Evolutionary conservation across 148 eudicot species (phyloP), one percentile per base, ranked within the genome.

Genomic region (Suaeda aralocaspica): DNA sequence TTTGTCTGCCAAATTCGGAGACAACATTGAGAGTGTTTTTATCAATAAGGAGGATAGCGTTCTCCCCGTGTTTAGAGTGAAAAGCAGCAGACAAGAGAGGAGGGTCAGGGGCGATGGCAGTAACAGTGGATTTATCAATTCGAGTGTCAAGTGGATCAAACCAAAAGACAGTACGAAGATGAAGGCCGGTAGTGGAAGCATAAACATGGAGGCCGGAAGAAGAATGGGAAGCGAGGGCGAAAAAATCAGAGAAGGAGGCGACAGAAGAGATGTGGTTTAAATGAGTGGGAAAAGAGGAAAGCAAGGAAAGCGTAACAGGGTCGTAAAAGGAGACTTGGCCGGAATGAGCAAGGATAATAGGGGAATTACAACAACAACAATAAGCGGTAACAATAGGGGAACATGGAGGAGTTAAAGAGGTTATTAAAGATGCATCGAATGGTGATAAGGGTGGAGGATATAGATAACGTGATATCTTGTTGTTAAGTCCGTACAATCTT

Each of bases 121-220:
- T 67, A 52, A 88, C 94, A 24, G 76, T 81, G 7, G 98, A 89
- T 41, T 84, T 81, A 61, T 79, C 80, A 1, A 85, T 72, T 25
- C 96, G 59, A 4, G 87, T 88, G 67, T 92, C 96, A 2, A 89
- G 21, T 1, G 84, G 74, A 75, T 90, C 96, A 1, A 66, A 71
- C 98, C 98, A 92, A 30, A 78, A 81, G 8, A 73, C 68, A 2
- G 84, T 78, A 6, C 84, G 84, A 19, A 78, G 71, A 2, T 84
- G 82, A 4, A 78, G 12, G 0, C 82, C 69, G 10, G 51, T 60
- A 0, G 75, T 57, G 24, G 55, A 56, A 0, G 76, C 52, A 22
- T 84, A 90, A 46, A 92, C 79, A 58, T 92, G 98, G 18, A 92
- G 67, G 0, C 96, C 98, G 1, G 92, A 29, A 1, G 78, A 51